Evolutionary conservation across 2,329 filamentous ascomycete species (phyloP).

Genomic region (Orbilia blumenaviensis): DNA sequence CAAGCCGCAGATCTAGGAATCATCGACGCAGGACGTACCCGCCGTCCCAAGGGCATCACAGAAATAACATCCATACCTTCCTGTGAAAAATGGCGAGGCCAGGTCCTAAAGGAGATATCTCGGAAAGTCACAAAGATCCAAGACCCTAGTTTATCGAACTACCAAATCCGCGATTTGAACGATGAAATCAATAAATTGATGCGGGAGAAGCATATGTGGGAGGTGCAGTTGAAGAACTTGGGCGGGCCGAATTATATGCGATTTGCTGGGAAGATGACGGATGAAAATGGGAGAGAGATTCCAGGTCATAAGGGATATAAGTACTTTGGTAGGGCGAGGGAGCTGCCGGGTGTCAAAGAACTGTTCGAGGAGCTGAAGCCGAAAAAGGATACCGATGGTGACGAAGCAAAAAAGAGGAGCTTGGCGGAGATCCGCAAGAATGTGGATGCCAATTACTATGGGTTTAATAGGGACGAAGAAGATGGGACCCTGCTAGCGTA

Average conservation of each 20-base stretch:
- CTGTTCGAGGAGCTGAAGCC: slow-evolving; percentile 82
- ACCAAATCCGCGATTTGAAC: slow-evolving; percentile 96
- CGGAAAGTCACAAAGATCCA: slow-evolving; percentile 98
- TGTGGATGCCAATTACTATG: slow-evolving; percentile 95
- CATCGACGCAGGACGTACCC: slow-evolving; percentile 87
- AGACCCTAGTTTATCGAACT: slow-evolving; percentile 88
- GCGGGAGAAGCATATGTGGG: slow-evolving; percentile 99
- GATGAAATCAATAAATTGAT: slow-evolving; percentile 99
- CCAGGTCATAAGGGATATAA: slow-evolving; percentile 76
- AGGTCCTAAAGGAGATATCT: slow-evolving; percentile 95
- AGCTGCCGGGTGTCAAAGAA: slow-evolving; percentile 94
- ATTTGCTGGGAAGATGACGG: slow-evolving; percentile 72
- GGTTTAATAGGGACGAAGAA: slow-evolving; percentile 91
- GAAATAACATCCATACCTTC: slow-evolving; percentile 81
- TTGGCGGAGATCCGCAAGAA: slow-evolving; percentile 67
- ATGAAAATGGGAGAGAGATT: slow-evolving; percentile 77
- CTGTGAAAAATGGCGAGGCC: slow-evolving; percentile 98
- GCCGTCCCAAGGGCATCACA: slow-evolving; percentile 87
- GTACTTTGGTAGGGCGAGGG: slow-evolving; percentile 89
- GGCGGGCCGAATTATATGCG: slow-evolving; percentile 99
- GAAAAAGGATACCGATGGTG: slow-evolving; percentile 64
- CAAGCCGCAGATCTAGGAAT: slow-evolving; percentile 96
- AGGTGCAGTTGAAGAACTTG: slow-evolving; percentile 91
- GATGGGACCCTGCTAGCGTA: slow-evolving; percentile 81
- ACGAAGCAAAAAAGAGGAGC: slow-evolving; percentile 64